These are phyloP conservation scores for Xanthoparmelia taractica DNA, from an alignment of 495 filamentous ascomycete genomes.

Conservation along the genomic window DNA sequence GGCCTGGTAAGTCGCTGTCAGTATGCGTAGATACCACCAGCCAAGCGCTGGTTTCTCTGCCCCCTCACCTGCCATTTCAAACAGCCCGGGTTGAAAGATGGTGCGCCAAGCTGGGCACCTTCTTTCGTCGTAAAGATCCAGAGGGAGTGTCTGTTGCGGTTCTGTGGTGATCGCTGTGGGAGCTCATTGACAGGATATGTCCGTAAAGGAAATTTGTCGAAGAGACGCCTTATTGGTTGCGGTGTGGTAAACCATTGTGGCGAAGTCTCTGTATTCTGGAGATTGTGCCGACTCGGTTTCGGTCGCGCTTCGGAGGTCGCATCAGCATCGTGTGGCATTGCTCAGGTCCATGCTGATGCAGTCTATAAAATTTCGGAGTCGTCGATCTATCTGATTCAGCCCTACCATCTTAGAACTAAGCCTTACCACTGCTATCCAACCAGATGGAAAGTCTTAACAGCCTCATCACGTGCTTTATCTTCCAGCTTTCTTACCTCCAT, in stretches of 20 bases:
- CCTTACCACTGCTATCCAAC: too few relatives aligned
- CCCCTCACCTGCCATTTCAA: conserved; percentile 83
- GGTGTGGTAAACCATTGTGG: conserved; percentile 57
- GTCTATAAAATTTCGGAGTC: background rate
- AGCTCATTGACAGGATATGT: conserved; percentile 73
- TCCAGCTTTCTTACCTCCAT: too few relatives aligned
- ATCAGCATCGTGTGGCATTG: conserved; percentile 25
- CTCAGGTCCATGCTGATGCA: conserved; percentile 19
- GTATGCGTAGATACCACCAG: conserved; percentile 10
- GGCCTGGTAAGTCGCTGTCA: conserved; percentile 45
- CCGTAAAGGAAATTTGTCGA: conserved; percentile 71
- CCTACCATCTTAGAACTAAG: background rate
- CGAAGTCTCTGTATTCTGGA: conserved; percentile 10
- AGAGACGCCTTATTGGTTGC: conserved; percentile 66
- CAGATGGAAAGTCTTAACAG: too few relatives aligned
- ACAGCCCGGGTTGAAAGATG: conserved; percentile 88
- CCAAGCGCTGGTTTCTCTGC: background rate
- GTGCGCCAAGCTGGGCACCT: conserved; percentile 53
- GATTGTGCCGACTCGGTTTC: conserved; percentile 1
- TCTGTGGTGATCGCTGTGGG: conserved; percentile 52
- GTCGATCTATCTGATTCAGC: conserved; percentile 1
- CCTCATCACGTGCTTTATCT: too few relatives aligned
- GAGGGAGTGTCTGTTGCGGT: conserved; percentile 49
- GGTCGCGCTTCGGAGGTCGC: conserved; percentile 9
- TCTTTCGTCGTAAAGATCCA: conserved; percentile 68